Base-by-base conservation (phyloP, 2,329 filamentous ascomycete genomes). In the Chalara sp. region DNA sequence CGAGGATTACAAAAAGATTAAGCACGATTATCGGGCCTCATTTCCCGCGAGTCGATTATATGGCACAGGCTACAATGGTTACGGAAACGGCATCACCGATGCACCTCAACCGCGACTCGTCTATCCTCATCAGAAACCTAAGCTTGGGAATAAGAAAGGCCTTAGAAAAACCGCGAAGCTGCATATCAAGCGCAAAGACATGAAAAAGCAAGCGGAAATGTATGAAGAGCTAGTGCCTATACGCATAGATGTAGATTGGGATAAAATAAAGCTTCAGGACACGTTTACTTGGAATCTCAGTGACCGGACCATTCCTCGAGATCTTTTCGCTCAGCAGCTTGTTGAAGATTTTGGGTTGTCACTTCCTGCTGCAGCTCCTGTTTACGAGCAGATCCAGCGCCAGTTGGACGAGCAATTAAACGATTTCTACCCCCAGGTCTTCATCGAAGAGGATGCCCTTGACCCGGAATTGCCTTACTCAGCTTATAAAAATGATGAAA, bases 221-320 rank as follows among this genome's bases (percentile, higher is more conserved):
- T 78, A 89, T 48, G 93, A 99, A 67, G 89, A 96, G 65, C 74
- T 99, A 49, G 88, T 97, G 1, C 93, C 93, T 3, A 80, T 99
- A 58, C 82, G 93, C 45, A 72, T 99, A 49, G 93, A 99, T 62
- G 88, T 97, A 46, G 93, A 99, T 63, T 87, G 88, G 79, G 92
- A 97, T 59, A 96, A 95, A 72, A 81, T 97, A 61, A 93, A 93
- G 70, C 76, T 99, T 54, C 87, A 93, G 67, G 93, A 99, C 68
- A 97, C 93, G 1, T 96, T 99, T 60, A 97, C 93, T 3, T 99
- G 92, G 91, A 99, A 99, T 68, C 76, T 97, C 35, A 89, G 96
- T 70, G 93, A 99, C 67, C 85, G 91, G 52, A 78, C 93, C 10
- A 80, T 95, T 3, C 78, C 81, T 28, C 81, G 85, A 21, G 86